phyloP scores from a whole-genome alignment of 495 filamentous ascomycete genomes.

The Neurospora tetraspora region DNA sequence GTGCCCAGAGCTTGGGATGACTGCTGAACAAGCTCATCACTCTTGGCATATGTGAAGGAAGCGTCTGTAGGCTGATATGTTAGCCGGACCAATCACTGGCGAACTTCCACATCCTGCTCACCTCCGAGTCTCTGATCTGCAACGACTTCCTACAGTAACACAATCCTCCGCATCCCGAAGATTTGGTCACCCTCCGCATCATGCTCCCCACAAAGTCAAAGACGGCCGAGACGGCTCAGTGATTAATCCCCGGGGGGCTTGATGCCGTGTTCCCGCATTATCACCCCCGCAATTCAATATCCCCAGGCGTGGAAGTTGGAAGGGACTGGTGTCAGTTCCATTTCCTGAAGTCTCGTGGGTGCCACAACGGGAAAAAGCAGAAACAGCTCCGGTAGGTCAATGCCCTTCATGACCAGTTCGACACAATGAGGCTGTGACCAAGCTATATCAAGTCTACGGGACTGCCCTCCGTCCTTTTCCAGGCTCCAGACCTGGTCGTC shows the following conservation, averaged over 20 bases:
- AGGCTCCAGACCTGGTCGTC: background rate
- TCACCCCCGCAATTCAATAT: conserved; percentile 4
- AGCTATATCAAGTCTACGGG: conserved; percentile 2
- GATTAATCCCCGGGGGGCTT: conserved; percentile 10
- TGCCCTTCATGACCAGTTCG: background rate
- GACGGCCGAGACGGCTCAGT: background rate
- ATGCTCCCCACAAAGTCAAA: conserved; percentile 2
- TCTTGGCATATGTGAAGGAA: background rate
- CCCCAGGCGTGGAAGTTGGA: background rate
- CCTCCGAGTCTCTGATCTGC: background rate
- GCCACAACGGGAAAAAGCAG: background rate
- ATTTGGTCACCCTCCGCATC: background rate
- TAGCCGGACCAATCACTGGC: background rate
- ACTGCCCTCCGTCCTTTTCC: background rate
- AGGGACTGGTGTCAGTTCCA: background rate
- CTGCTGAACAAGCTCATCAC: background rate
- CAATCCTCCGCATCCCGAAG: background rate
- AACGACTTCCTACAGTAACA: background rate
- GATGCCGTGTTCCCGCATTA: conserved; percentile 12
- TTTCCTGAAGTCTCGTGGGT: background rate
- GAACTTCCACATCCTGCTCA: background rate
- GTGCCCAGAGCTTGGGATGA: background rate
- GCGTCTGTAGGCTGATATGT: background rate
- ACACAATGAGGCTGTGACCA: background rate
- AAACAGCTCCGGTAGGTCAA: background rate